These are phyloP conservation scores for Schizochytrium sp. DNA, from an alignment of 108 stramenopile species.

Conservation along the genomic window DNA sequence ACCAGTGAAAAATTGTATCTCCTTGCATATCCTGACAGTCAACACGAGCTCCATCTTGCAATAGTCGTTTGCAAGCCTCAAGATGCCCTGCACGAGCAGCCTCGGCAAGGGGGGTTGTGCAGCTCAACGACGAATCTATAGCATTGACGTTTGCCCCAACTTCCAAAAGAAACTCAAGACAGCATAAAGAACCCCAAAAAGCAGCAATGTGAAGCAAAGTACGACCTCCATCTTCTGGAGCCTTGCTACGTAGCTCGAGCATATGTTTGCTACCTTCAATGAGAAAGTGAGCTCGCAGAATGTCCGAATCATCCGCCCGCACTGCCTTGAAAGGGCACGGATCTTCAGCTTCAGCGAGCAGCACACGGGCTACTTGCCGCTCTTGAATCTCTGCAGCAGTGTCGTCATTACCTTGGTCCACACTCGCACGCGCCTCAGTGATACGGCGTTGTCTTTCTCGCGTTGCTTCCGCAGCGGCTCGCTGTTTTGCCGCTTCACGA, in stretches of 20 bases:
- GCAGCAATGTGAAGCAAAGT: slow-evolving; percentile 42
- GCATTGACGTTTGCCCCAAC: slow-evolving; percentile 12
- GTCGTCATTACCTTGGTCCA: slow-evolving; percentile 38
- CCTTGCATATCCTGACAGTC: slow-evolving; percentile 46
- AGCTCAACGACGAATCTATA: slow-evolving; percentile 6
- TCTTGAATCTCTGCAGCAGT: not conserved
- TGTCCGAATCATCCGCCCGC: not conserved
- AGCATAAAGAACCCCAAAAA: slow-evolving; percentile 30
- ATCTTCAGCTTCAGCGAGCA: slow-evolving; percentile 24
- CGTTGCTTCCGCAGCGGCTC: not conserved
- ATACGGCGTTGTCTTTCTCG: not conserved
- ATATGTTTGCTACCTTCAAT: not conserved
- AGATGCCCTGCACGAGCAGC: not conserved
- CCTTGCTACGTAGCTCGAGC: slow-evolving; percentile 38
- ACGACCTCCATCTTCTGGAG: not conserved
- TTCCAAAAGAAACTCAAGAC: slow-evolving; percentile 31
- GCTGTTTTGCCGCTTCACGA: slow-evolving; percentile 13
- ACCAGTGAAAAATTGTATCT: slow-evolving; percentile 57
- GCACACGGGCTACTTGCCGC: not conserved
- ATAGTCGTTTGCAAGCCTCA: not conserved
- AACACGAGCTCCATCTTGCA: slow-evolving; percentile 14
- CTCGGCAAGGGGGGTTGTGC: slow-evolving; percentile 23
- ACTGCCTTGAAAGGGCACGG: slow-evolving; percentile 18
- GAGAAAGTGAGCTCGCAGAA: slow-evolving; percentile 36
- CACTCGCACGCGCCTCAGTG: not conserved